Conservation (phyloP, 306 rosid species). For the Cicer chorassanicum region DNA sequence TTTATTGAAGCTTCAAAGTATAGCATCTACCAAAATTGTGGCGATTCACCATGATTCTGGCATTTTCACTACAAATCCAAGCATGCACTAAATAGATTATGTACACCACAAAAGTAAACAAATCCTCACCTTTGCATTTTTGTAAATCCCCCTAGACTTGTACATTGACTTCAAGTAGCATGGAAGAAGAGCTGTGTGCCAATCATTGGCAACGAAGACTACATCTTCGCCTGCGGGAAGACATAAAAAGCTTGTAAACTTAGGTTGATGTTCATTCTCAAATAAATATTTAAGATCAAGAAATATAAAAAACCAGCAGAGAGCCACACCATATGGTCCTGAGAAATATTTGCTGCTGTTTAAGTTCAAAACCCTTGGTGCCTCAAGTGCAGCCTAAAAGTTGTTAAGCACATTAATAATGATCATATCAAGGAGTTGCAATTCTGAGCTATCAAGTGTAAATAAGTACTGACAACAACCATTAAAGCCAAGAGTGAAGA, state of each 20-base stretch:
- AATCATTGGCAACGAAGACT: slow-evolving; percentile 70
- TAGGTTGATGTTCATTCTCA: not conserved
- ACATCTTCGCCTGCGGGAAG: slow-evolving; percentile 72
- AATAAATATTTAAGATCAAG: slow-evolving; percentile 28
- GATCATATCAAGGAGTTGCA: slow-evolving; percentile 25
- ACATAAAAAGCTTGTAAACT: slow-evolving; percentile 32
- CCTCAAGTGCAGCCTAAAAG: slow-evolving; percentile 80
- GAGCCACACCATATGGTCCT: slow-evolving; percentile 76
- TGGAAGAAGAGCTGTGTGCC: slow-evolving; percentile 78
- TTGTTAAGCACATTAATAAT: slow-evolving; percentile 32
- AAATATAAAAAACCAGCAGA: slow-evolving; percentile 8
- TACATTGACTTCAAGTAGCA: slow-evolving; percentile 75
- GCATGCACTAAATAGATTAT: not conserved
- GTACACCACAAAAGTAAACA: slow-evolving; percentile 11
- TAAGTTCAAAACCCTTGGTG: slow-evolving; percentile 74
- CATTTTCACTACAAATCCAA: no score
- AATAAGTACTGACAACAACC: not conserved
- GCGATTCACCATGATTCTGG: no score
- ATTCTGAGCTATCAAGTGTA: slow-evolving; percentile 7
- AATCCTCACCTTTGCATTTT: slow-evolving; percentile 56
- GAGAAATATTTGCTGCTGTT: slow-evolving; percentile 65
- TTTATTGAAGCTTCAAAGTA: no score
- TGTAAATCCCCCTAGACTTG: slow-evolving; percentile 61
- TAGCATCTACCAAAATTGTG: no score
- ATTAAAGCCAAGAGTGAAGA: not conserved